Base-by-base conservation (phyloP, 495 filamentous ascomycete species). In the Xylaria bambusicola region DNA sequence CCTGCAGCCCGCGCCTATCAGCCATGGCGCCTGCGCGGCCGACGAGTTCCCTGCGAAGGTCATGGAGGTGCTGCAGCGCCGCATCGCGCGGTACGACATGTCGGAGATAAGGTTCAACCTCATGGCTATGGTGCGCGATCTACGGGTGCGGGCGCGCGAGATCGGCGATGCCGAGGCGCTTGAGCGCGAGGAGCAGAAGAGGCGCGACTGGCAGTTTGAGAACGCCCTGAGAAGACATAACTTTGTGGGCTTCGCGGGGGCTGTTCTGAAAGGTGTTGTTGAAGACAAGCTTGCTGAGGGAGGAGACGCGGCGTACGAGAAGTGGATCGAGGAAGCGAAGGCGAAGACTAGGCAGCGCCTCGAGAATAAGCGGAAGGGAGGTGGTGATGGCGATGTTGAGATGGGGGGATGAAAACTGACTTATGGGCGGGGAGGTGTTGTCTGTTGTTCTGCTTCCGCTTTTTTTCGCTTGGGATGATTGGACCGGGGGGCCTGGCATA, bases 101-200 rank as follows among this genome's bases (percentile, higher is more conserved):
- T 82, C 83, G 18, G 94, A 98, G 78, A 97, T 97, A 65, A 80
- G 92, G 47, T 99, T 98, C 75, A 98, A 98, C 76, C 78, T 99
- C 48, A 83, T 99, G 74, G 94, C 95, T 35, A 92, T 96, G 84
- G 86, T 91, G 56, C 79, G 85, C 61, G 94, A 99, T 75, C 79
- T 89, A 66, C 78, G 94, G 53, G 72, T 88, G 13, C 71, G 80
- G 58, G 95, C 95, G 53, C 72, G 82, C 42, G 91, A 94, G 78
- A 80, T 92, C 54, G 94, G 93, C 17, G 94, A 99, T 74, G 61
- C 65, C 51, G 93, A 96, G 73, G 73, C 82, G 70, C 71, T 98
- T 65, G 80, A 84, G 65, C 77, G 86, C 56, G 92, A 98, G 83
- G 86, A 93, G 81, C 75, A 81, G 71, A 96, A 96, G 85, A 76